Conservation (phyloP, 441 rosid genomes). For the Pelargonium fulgidum region DNA sequence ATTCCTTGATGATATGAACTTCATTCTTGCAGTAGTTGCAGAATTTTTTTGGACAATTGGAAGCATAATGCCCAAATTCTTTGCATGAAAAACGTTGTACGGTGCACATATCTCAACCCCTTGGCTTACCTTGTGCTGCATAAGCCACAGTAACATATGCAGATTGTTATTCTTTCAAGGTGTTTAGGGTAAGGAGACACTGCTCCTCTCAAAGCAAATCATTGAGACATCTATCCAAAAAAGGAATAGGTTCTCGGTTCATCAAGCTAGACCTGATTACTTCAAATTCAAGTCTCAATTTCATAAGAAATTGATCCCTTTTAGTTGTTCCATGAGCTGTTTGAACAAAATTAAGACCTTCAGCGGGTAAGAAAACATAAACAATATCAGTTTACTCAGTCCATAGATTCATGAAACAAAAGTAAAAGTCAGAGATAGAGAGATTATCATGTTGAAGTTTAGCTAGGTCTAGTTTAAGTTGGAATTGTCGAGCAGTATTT, state of each 20-base stretch:
- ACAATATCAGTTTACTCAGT: neutral
- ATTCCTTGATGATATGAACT: neutral
- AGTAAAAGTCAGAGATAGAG: neutral
- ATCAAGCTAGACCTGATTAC: neutral
- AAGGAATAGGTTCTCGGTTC: neutral
- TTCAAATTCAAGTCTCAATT: constrained; percentile 8
- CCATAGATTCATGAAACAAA: constrained; percentile 1
- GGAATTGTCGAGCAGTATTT: neutral
- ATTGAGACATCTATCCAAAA: constrained; percentile 14
- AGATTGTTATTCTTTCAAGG: too few relatives aligned
- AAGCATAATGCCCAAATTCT: neutral
- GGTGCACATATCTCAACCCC: neutral
- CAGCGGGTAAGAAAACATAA: neutral
- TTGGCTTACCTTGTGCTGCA: neutral
- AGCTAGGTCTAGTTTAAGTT: neutral
- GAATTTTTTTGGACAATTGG: neutral
- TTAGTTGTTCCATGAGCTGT: constrained; percentile 9
- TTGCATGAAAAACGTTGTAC: neutral
- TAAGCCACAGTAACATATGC: neutral
- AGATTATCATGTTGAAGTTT: neutral
- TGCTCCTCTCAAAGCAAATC: constrained; percentile 20
- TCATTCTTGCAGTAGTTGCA: neutral
- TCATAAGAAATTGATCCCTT: constrained; percentile 15
- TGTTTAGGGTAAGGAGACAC: neutral
- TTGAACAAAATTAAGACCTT: neutral